These are phyloP conservation scores for Arachis hypogaea DNA, from an alignment of 306 rosid species.

Conservation along the genomic window DNA sequence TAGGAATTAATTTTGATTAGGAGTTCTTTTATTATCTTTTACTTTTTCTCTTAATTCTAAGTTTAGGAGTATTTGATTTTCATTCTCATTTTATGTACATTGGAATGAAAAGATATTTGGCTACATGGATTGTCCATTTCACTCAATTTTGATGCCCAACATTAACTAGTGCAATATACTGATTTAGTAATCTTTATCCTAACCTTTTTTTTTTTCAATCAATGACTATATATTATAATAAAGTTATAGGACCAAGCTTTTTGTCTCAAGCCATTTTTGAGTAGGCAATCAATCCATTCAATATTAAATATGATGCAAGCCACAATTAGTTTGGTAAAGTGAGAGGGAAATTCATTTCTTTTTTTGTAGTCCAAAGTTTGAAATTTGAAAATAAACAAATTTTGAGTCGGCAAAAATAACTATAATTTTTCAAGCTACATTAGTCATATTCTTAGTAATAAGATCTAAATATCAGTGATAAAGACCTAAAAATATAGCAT, in stretches of 20 bases:
- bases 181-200: neutral
- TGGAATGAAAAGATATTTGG: neutral
- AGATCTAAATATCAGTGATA: too few relatives aligned
- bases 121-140: constrained; percentile 14
- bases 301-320: too few relatives aligned
- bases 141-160: neutral
- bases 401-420: too few relatives aligned
- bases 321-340: too few relatives aligned
- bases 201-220: neutral
- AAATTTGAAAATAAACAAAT: too few relatives aligned
- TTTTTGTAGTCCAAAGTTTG: too few relatives aligned
- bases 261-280: neutral
- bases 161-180: neutral
- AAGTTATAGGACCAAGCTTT: neutral
- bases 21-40: neutral
- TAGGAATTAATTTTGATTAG: neutral
- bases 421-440: too few relatives aligned
- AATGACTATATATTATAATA: neutral
- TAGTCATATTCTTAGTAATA: too few relatives aligned
- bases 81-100: neutral
- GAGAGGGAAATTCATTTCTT: too few relatives aligned
- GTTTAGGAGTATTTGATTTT: neutral
- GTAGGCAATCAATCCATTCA: too few relatives aligned
- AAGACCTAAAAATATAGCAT: too few relatives aligned
- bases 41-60: neutral